Base-by-base conservation (phyloP, 1,284 basidiomycete genomes). In the Boletellus sp. region DNA sequence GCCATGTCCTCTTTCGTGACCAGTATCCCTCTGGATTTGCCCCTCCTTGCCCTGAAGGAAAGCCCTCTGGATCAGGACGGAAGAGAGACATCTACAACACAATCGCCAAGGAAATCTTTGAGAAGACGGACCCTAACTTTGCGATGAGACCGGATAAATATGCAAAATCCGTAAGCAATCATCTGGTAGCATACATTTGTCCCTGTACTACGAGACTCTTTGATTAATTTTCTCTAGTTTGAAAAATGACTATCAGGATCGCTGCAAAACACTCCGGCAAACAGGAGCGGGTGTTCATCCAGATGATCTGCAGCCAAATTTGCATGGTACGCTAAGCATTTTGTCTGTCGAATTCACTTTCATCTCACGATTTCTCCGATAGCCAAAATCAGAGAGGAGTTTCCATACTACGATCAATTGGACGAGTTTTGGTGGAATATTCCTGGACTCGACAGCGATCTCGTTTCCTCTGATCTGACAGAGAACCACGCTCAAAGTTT, bases 371-470 rank as follows among this genome's bases (percentile, higher is more conserved):
- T 7, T 27, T 21, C 30, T 16, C 5, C 10, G 7, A 32, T 16
- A 32, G 30, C 8, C 7, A 32, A 32, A 8, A 32, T 32, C 16
- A 32, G 4, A 32, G 16, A 32, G 17, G 27, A 36, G 8, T 46
- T 41, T 16, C 33, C 33, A 1, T 29, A 46, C 38, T 46, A 19
- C 4, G 6, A 41, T 19, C 5, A 46, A 10, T 38, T 46, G 14
- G 25, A 36, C 3, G 6, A 35, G 8, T 33, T 47, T 5, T 47
- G 41, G 36, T 19, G 2, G 2, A 22, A 34, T 2, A 36, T 47
- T 4, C 40, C 29, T 5, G 45, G 40, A 14, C 37, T 47, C 10
- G n/a, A 47, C 11, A 37, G 40, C 5, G 23, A 43, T 7, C 40
- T 47, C 0, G 8, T 37, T 8, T 33, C 40, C 7, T 42, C 35